phyloP scores from a whole-genome alignment of 768 basidiomycete species.

The Lentinula raphanica region DNA sequence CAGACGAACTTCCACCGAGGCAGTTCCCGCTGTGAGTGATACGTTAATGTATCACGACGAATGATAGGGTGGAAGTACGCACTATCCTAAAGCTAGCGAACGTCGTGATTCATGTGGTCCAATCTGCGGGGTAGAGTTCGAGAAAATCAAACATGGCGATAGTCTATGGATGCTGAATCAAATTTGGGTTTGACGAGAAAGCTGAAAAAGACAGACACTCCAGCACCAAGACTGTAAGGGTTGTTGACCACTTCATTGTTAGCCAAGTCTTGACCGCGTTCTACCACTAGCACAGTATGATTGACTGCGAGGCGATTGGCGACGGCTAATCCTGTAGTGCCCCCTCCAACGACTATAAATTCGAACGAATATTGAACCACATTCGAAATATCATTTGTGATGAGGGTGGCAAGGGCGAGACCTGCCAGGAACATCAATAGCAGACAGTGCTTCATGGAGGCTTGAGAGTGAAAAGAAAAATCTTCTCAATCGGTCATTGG shows the following conservation, averaged over 20 bases:
- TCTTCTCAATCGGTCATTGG: too few relatives aligned
- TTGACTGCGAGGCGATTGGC: too few relatives aligned
- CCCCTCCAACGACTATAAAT: conserved; percentile 15
- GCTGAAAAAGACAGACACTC: too few relatives aligned
- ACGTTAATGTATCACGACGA: too few relatives aligned
- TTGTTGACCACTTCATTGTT: conserved; percentile 6
- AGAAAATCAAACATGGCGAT: too few relatives aligned
- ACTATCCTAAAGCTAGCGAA: conserved; percentile 5
- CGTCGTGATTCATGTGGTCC: too few relatives aligned
- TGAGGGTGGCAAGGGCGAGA: conserved; percentile 2
- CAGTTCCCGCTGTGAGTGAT: conserved; percentile 11
- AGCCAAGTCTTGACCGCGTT: conserved; percentile 24
- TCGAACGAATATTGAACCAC: conserved; percentile 9
- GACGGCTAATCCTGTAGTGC: conserved; percentile 18
- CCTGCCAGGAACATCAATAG: not conserved
- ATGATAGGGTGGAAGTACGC: too few relatives aligned
- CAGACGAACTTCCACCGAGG: conserved; percentile 21
- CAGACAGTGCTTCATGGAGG: not conserved
- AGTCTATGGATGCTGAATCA: too few relatives aligned
- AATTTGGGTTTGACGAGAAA: too few relatives aligned
- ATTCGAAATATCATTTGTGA: conserved; percentile 11
- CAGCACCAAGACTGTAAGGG: conserved; percentile 7
- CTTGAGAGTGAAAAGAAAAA: too few relatives aligned
- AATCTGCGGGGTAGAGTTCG: too few relatives aligned
- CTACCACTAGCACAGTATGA: conserved; percentile 18